phyloP scores from a whole-genome alignment of 2,329 filamentous ascomycete genomes.

The Colletotrichum sp. region DNA sequence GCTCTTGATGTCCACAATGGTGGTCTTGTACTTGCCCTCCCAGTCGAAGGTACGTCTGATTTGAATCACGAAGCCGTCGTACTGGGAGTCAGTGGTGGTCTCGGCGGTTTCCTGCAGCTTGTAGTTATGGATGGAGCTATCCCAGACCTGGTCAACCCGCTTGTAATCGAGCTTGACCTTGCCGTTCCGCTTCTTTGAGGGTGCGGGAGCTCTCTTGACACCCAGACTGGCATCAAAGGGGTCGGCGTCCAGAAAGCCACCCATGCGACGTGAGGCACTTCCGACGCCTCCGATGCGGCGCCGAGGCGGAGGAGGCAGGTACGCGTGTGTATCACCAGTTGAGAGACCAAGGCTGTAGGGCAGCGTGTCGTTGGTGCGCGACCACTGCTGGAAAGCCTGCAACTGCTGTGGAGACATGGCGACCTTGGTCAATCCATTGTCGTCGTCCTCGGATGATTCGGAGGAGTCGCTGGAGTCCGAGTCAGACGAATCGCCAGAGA shows the following conservation, averaged over 20 bases:
- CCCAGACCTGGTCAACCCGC: conserved; percentile 61
- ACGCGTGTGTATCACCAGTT: background rate
- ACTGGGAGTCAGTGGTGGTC: conserved; percentile 54
- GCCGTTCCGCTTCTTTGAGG: background rate
- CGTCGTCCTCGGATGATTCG: background rate
- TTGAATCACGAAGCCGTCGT: conserved; percentile 83
- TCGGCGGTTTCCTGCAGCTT: conserved; percentile 61
- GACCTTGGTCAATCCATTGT: background rate
- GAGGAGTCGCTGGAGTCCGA: background rate
- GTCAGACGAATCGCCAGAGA: background rate
- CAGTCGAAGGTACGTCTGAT: conserved; percentile 83
- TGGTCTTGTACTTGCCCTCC: conserved; percentile 78
- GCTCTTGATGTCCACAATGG: conserved; percentile 85
- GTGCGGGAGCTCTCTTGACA: background rate
- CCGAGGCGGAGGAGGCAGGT: background rate
- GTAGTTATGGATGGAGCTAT: conserved; percentile 53
- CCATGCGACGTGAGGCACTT: background rate
- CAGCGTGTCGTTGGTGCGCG: background rate
- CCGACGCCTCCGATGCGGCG: background rate
- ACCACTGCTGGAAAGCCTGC: background rate
- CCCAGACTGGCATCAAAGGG: background rate
- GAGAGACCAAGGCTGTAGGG: background rate
- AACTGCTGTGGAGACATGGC: background rate
- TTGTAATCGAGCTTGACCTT: conserved; percentile 43
- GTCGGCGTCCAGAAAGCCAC: background rate